A percentile compares a stretch with the other conserved stretches of the same genome.
Conservation (phyloP, 306 rosid species). For the Quercus variabilis region DNA sequence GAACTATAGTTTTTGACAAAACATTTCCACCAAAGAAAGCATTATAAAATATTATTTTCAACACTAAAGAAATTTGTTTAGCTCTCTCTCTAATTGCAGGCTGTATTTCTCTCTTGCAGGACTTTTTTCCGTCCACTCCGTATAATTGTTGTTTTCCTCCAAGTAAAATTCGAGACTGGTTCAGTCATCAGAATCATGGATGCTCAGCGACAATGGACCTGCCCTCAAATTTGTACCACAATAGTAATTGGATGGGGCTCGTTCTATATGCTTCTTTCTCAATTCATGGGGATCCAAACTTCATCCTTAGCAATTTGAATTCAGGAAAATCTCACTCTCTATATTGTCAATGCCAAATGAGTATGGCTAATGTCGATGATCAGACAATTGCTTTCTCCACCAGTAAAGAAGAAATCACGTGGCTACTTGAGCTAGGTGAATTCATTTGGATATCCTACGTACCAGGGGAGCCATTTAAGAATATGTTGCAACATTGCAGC, state of each 20-base stretch:
- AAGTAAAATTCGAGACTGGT: neutral
- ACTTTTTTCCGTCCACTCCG: fast-evolving
- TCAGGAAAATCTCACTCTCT: neutral
- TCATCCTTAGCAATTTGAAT: neutral
- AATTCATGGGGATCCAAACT: fast-evolving
- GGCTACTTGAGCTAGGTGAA: neutral
- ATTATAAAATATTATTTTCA: too few relatives aligned
- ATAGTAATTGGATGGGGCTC: neutral
- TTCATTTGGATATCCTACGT: neutral
- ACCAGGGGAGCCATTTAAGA: neutral
- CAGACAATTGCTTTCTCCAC: neutral
- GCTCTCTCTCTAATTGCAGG: neutral
- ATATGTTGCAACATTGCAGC: neutral
- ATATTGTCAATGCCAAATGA: neutral
- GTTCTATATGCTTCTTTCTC: neutral
- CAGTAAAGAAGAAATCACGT: neutral
- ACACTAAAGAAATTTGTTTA: too few relatives aligned
- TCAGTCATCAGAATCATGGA: neutral
- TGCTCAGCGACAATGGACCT: neutral
- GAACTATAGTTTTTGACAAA: too few relatives aligned
- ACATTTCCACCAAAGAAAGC: too few relatives aligned
- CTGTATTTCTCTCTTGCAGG: neutral
- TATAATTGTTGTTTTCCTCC: neutral
- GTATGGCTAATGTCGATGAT: neutral
- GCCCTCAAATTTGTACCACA: neutral